These are phyloP conservation scores for Xanthoconium purpureum DNA, from an alignment of 768 basidiomycete species.

Conservation along the genomic window DNA sequence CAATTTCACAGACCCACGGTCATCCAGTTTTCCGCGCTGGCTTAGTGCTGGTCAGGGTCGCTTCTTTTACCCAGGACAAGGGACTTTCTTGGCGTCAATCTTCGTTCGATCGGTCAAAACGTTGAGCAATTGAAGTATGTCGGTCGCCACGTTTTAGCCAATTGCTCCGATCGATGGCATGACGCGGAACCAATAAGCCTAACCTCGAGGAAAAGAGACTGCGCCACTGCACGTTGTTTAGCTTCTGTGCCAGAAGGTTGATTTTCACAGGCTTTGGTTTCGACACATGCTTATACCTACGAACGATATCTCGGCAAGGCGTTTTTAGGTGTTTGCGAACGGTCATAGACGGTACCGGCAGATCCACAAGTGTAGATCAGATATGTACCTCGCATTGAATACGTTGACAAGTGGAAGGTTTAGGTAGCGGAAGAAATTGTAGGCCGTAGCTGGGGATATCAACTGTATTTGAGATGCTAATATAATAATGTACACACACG, in stretches of 20 bases:
- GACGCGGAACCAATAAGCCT: neutral
- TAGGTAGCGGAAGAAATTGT: no score
- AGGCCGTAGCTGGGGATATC: neutral
- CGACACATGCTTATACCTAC: neutral
- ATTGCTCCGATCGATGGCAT: neutral
- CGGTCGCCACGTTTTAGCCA: neutral
- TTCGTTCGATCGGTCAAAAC: constrained; percentile 32
- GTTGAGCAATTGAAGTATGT: constrained; percentile 9
- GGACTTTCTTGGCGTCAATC: constrained; percentile 30
- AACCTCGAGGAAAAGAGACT: neutral
- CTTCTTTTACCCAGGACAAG: constrained; percentile 39
- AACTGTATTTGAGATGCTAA: neutral
- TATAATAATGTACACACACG: constrained; percentile 10
- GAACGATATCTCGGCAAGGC: neutral
- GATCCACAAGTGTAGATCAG: neutral
- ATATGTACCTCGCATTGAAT: neutral
- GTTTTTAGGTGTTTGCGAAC: neutral
- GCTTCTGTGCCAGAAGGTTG: neutral
- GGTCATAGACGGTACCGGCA: neutral
- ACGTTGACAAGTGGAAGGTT: neutral
- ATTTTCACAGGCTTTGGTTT: neutral
- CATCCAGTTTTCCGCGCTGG: no score
- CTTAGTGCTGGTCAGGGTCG: constrained; percentile 13
- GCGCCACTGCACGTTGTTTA: neutral
- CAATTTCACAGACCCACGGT: neutral